Evolutionary conservation across 2,329 filamentous ascomycete genomes (phyloP).

Genomic region (Fusarium irregulare): DNA sequence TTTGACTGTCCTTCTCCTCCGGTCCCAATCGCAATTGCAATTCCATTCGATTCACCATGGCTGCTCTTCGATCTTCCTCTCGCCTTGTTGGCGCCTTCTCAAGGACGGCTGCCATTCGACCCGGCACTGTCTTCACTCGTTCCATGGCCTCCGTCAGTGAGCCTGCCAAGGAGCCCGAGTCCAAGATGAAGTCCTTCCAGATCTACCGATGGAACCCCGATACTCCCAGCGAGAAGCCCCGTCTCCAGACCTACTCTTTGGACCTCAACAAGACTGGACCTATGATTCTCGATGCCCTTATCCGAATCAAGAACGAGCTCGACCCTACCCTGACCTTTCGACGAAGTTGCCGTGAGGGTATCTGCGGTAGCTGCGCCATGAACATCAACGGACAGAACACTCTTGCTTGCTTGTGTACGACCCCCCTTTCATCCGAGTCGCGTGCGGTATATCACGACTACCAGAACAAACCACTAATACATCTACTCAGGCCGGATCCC

Average conservation of each 20-base stretch:
- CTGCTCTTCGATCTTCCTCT: slow-evolving; percentile 70
- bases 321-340: slow-evolving; percentile 97
- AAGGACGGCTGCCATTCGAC: slow-evolving; percentile 54
- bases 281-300: slow-evolving; percentile 97
- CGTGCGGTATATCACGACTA: slow-evolving; percentile 45
- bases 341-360: slow-evolving; percentile 95
- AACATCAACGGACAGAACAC: slow-evolving; percentile 99
- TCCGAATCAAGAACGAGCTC: slow-evolving; percentile 98
- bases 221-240: slow-evolving; percentile 88
- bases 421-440: slow-evolving; percentile 13
- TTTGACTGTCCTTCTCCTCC: slow-evolving; percentile 47
- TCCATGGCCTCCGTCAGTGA: slow-evolving; percentile 68
- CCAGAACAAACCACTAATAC: slow-evolving; percentile 28
- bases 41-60: slow-evolving; percentile 58
- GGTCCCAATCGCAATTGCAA: slow-evolving; percentile 32
- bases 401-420: slow-evolving; percentile 90
- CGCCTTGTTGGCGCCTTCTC: slow-evolving; percentile 63
- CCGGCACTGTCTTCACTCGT: slow-evolving; percentile 58
- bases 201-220: slow-evolving; percentile 99
- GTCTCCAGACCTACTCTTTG: slow-evolving; percentile 93
- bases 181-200: slow-evolving; percentile 91
- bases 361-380: slow-evolving; percentile 99
- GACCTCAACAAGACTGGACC: slow-evolving; percentile 99
- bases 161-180: slow-evolving; percentile 70
- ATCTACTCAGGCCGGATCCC: slow-evolving; percentile 83